These are phyloP conservation scores for Lactarius pseudohatsudake DNA, from an alignment of 768 basidiomycete species.

Conservation along the genomic window DNA sequence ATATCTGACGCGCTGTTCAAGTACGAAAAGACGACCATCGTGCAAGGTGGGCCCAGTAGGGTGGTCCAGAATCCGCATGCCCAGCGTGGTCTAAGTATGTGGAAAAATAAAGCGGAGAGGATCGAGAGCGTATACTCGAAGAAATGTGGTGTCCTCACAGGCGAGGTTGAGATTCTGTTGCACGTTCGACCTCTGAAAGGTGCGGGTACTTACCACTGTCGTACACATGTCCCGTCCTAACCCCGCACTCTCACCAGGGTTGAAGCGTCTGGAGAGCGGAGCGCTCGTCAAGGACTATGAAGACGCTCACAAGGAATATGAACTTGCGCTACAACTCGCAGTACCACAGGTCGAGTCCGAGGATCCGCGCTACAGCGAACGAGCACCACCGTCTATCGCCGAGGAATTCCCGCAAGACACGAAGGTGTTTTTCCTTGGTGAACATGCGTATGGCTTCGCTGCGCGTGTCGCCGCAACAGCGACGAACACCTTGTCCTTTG, in stretches of 20 bases:
- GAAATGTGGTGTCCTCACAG: constrained; percentile 81
- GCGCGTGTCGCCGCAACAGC: constrained; percentile 81
- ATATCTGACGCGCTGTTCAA: constrained; percentile 86
- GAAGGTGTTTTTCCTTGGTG: constrained; percentile 94
- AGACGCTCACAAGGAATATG: constrained; percentile 72
- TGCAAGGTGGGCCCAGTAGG: constrained; percentile 50
- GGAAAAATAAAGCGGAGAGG: constrained; percentile 79
- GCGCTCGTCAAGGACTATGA: constrained; percentile 97
- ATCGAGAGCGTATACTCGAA: constrained; percentile 89
- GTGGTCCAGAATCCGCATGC: constrained; percentile 74
- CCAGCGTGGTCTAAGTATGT: constrained; percentile 62
- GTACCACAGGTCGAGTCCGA: constrained; percentile 80
- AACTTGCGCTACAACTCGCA: constrained; percentile 85
- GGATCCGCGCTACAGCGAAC: constrained; percentile 85
- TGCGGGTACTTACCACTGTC: constrained; percentile 34
- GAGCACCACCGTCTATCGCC: constrained; percentile 73
- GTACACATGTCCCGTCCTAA: background rate
- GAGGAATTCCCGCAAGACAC: constrained; percentile 90
- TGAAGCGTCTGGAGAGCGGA: constrained; percentile 85
- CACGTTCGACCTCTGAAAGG: constrained; percentile 94
- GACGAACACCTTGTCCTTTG: constrained; percentile 69
- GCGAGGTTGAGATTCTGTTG: constrained; percentile 73
- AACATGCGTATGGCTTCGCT: constrained; percentile 93
- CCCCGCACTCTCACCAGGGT: constrained; percentile 46
- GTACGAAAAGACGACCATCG: constrained; percentile 69